Conservation (phyloP, 2,329 filamentous ascomycete genomes). For the Xylariomycetidae sp. region DNA sequence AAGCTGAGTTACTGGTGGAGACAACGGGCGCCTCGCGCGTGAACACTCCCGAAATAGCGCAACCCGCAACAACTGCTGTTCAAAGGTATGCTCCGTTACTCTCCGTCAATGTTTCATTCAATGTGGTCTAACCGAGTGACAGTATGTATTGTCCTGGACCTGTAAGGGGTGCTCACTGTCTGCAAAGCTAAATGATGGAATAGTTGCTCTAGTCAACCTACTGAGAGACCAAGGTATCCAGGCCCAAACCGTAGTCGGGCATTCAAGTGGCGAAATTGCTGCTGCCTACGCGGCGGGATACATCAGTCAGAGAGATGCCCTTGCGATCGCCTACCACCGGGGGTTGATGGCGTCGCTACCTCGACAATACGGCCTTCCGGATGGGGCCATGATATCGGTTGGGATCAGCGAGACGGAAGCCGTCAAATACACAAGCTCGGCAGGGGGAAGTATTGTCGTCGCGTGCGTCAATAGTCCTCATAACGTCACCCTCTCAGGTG, state of each 20-base stretch:
- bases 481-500: constrained; percentile 19
- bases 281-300: constrained; percentile 31
- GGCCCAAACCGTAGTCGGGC: constrained; percentile 29
- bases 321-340: constrained; percentile 1
- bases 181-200: neutral
- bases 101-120: too few species aligned
- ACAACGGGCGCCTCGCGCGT: neutral
- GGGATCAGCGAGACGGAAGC: constrained; percentile 1
- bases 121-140: too few species aligned
- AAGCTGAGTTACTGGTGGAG: constrained; percentile 5
- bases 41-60: constrained; percentile 7
- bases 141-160: too few species aligned
- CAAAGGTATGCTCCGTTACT: constrained; percentile 14
- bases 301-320: constrained; percentile 17
- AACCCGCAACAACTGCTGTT: constrained; percentile 23
- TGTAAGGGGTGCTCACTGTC: neutral
- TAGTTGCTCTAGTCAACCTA: constrained; percentile 28
- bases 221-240: constrained; percentile 24
- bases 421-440: neutral
- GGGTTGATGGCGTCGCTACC: constrained; percentile 4
- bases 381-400: constrained; percentile 5
- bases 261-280: constrained; percentile 35
- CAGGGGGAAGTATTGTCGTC: constrained; percentile 3
- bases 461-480: constrained; percentile 17
- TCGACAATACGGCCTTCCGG: neutral